Conservation (phyloP, 345 rosid species). For the Lagerstroemia speciosa region DNA sequence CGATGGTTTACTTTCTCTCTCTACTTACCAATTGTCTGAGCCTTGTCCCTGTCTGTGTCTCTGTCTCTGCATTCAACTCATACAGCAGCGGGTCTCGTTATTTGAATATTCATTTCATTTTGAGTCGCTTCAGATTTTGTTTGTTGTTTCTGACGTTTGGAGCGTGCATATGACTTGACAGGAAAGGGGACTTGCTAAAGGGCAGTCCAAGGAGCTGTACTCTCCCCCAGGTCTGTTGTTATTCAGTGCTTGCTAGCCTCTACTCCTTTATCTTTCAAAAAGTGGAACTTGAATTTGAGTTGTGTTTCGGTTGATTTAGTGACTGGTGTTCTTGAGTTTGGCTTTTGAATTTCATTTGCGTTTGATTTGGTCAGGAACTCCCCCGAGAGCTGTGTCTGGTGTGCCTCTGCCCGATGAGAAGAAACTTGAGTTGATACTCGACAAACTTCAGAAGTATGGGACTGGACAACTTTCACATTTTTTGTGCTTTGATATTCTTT, state of each 20-base stretch:
- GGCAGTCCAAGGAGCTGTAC: constrained; percentile 24
- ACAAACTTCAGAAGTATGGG: constrained; percentile 84
- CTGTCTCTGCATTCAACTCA: constrained; percentile 14
- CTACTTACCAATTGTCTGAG: constrained; percentile 27
- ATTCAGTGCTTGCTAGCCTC: neutral
- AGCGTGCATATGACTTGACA: constrained; percentile 18
- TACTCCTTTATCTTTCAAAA: neutral
- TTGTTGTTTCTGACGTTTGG: constrained; percentile 3
- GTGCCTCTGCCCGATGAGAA: constrained; percentile 73
- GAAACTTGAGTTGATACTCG: constrained; percentile 70
- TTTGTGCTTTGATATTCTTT: neutral
- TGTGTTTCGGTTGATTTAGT: neutral
- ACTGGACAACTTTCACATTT: constrained; percentile 1
- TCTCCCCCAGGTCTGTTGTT: constrained; percentile 45
- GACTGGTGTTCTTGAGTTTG: neutral
- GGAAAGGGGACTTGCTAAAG: constrained; percentile 39
- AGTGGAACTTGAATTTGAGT: neutral
- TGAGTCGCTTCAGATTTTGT: neutral
- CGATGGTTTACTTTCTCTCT: constrained; percentile 14
- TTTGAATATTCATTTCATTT: constrained; percentile 1
- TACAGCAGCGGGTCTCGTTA: constrained; percentile 9
- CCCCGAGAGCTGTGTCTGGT: constrained; percentile 17
- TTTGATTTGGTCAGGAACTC: constrained; percentile 42
- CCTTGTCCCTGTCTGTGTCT: constrained; percentile 36
- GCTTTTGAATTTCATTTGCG: neutral